phyloP scores from a whole-genome alignment of 2,329 filamentous ascomycete species.

The Rutstroemia sp. region DNA sequence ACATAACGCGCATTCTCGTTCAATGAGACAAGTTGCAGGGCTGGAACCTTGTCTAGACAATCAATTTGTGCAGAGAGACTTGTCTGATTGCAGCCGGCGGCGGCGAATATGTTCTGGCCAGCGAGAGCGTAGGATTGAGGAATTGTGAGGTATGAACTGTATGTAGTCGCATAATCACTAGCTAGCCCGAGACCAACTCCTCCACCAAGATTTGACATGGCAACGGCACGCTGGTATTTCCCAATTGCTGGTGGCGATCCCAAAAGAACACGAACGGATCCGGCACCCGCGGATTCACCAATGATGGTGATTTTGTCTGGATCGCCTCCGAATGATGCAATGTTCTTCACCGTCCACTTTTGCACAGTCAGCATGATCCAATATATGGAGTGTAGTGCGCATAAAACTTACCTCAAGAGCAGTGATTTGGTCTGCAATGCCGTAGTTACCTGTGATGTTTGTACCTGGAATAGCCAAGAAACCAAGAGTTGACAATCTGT shows the following conservation, averaged over 20 bases:
- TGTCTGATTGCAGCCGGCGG: conserved; percentile 40
- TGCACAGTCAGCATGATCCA: neutral
- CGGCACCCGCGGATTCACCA: conserved; percentile 45
- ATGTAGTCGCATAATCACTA: conserved; percentile 45
- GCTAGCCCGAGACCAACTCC: conserved; percentile 39
- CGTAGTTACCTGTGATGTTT: conserved; percentile 43
- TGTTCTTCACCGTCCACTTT: conserved; percentile 42
- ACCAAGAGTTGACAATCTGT: conserved; percentile 23
- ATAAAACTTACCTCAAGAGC: conserved; percentile 34
- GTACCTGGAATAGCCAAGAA: conserved; percentile 43
- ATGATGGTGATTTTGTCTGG: conserved; percentile 38
- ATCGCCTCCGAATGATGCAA: conserved; percentile 41
- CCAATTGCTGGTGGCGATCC: conserved; percentile 40
- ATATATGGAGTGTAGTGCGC: neutral
- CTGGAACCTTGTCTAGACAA: conserved; percentile 38
- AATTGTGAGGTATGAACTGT: conserved; percentile 46
- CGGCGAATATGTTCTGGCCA: conserved; percentile 40
- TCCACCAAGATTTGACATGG: conserved; percentile 46
- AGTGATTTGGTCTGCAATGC: conserved; percentile 43
- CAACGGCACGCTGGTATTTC: conserved; percentile 39
- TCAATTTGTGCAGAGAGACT: conserved; percentile 36
- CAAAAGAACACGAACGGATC: conserved; percentile 40
- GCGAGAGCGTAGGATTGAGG: conserved; percentile 40
- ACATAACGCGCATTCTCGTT: conserved; percentile 41
- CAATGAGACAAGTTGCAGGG: conserved; percentile 32